Evolutionary conservation across 768 basidiomycete species (phyloP).

Genomic region (Rhodotorula graminis): DNA sequence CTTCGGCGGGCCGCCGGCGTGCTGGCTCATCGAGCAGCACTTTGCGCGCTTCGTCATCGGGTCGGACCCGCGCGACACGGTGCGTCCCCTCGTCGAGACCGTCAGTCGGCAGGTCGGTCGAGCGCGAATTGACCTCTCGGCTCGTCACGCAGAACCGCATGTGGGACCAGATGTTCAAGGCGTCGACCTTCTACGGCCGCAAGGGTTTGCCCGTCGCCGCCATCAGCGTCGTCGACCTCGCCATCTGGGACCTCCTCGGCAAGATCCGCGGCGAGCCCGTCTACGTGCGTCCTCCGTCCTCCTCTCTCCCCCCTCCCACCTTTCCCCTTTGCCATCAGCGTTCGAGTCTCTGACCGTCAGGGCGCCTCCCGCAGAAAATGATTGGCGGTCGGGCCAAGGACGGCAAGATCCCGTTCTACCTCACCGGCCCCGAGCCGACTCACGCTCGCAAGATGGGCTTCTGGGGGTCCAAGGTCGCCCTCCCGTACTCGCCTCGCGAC

Average conservation of each 20-base stretch:
- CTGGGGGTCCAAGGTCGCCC: slow-evolving; percentile 47
- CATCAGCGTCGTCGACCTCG: slow-evolving; percentile 49
- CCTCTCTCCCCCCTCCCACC: neutral
- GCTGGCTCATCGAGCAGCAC: slow-evolving; percentile 50
- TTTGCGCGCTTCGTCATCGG: slow-evolving; percentile 49
- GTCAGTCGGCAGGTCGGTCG: too few species aligned
- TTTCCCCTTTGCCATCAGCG: too few species aligned
- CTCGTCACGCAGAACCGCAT: slow-evolving; percentile 43
- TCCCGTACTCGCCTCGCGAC: slow-evolving; percentile 47
- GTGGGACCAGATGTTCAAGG: slow-evolving; percentile 47
- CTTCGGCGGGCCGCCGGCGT: slow-evolving; percentile 48
- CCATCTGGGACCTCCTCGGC: slow-evolving; percentile 50
- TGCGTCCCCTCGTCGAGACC: too few species aligned
- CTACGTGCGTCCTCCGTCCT: slow-evolving; percentile 34
- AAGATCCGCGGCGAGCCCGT: slow-evolving; percentile 50
- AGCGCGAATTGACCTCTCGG: neutral
- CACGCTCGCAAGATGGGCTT: slow-evolving; percentile 47
- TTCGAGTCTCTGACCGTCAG: too few species aligned
- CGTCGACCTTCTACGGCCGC: slow-evolving; percentile 49
- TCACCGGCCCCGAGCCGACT: slow-evolving; percentile 47
- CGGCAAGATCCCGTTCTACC: slow-evolving; percentile 47
- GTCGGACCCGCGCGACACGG: slow-evolving; percentile 48
- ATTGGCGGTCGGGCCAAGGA: slow-evolving; percentile 50
- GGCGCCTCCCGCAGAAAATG: slow-evolving; percentile 45
- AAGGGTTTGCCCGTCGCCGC: slow-evolving; percentile 47